Conservation (phyloP, 371 early-diverging fungal species). For the Thermomucor indicae-seudaticae region DNA sequence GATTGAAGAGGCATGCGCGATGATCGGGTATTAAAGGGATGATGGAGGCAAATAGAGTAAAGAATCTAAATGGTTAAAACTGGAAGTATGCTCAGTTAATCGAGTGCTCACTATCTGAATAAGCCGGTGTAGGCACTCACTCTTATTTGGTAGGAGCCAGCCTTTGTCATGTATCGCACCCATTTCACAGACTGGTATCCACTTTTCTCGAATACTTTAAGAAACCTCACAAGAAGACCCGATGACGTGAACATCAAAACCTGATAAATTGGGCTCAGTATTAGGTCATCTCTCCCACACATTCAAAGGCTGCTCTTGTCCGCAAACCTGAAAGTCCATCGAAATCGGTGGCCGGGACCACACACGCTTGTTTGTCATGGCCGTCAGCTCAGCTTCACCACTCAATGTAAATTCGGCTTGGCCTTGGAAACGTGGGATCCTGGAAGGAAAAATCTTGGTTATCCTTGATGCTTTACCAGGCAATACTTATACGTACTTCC, state of each 20-base stretch:
- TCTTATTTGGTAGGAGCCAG: slow-evolving; percentile 85
- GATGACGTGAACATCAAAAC: slow-evolving; percentile 85
- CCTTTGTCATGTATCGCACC: slow-evolving; percentile 93
- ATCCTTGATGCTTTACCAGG: neutral
- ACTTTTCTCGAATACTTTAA: slow-evolving; percentile 90
- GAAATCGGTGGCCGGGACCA: slow-evolving; percentile 91
- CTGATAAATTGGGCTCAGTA: neutral
- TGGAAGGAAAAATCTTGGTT: slow-evolving; percentile 13
- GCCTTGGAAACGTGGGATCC: slow-evolving; percentile 82
- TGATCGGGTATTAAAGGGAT: too few relatives aligned
- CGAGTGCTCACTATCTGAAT: neutral
- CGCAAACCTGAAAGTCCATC: slow-evolving; percentile 87
- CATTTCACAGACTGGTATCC: slow-evolving; percentile 88
- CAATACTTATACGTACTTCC: slow-evolving; percentile 67
- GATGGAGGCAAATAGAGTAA: neutral
- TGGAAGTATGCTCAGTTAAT: neutral
- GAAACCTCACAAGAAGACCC: slow-evolving; percentile 81
- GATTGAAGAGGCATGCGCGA: too few relatives aligned
- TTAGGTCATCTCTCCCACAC: too few relatives aligned
- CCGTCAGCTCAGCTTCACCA: slow-evolving; percentile 69
- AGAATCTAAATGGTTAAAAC: neutral
- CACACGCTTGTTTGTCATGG: slow-evolving; percentile 73
- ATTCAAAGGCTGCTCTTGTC: too few relatives aligned
- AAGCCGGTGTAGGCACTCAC: slow-evolving; percentile 31
- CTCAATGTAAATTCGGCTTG: slow-evolving; percentile 72